Conservation (phyloP, 805 yeast genomes). For the Vanderwaltozyma tropicalis region DNA sequence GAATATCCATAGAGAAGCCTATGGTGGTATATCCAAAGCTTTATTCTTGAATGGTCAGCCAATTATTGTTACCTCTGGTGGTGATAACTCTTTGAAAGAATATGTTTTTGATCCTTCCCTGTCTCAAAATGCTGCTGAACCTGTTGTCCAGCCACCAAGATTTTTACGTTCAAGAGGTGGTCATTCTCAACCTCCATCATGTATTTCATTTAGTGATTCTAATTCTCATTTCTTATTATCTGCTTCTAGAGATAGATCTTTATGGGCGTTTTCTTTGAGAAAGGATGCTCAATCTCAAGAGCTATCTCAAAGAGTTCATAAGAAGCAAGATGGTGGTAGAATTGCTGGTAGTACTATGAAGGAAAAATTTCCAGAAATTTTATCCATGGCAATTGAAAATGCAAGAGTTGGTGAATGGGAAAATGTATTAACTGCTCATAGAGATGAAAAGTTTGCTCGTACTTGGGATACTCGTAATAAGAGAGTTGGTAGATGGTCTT, state of each 20-base stretch:
- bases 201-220: constrained; percentile 65
- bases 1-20: constrained; percentile 57
- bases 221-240: constrained; percentile 77
- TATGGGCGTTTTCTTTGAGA: constrained; percentile 88
- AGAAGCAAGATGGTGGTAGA: constrained; percentile 36
- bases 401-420: constrained; percentile 89
- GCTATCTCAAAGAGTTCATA: constrained; percentile 63
- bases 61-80: constrained; percentile 78
- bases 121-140: constrained; percentile 37
- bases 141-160: constrained; percentile 81
- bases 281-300: constrained; percentile 96
- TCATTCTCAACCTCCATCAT: constrained; percentile 83
- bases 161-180: constrained; percentile 91
- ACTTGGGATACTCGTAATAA: constrained; percentile 81
- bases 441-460: constrained; percentile 71
- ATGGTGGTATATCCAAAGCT: constrained; percentile 70
- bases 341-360: constrained; percentile 49
- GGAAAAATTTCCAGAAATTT: constrained; percentile 70
- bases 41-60: constrained; percentile 86
- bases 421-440: constrained; percentile 80
- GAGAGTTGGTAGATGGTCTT: constrained; percentile 64
- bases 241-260: constrained; percentile 73
- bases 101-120: constrained; percentile 88
- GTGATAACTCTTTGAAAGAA: constrained; percentile 82
- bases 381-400: constrained; percentile 58